Evolutionary conservation across 73 alveolate genomes (phyloP).

Genomic region (Stentor roeselii): DNA sequence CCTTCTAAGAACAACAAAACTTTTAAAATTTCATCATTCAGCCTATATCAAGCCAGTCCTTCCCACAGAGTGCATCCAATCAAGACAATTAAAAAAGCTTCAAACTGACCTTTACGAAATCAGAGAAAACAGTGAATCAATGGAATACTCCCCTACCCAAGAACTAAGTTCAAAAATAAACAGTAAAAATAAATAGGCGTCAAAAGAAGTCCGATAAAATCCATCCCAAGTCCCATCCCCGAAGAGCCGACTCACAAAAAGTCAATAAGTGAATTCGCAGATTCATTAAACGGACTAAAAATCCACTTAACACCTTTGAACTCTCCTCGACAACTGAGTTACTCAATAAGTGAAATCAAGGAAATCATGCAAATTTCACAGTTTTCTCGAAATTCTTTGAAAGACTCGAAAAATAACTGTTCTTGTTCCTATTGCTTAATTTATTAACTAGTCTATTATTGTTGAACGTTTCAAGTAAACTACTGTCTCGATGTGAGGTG

Average conservation of each 20-base stretch:
- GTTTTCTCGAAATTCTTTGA: not conserved
- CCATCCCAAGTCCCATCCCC: not conserved
- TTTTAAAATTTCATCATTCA: not conserved
- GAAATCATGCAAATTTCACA: not conserved
- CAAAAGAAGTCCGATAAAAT: not conserved
- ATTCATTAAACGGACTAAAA: not conserved
- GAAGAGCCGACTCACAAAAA: not conserved
- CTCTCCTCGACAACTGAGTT: not conserved
- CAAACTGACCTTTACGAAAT: not conserved
- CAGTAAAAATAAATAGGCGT: not conserved
- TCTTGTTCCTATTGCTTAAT: not conserved
- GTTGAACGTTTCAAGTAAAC: constrained; percentile 59
- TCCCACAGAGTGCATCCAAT: not conserved
- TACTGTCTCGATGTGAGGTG: constrained; percentile 75
- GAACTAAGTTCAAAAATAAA: not conserved
- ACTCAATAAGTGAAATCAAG: not conserved
- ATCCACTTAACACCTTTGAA: not conserved
- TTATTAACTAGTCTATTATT: constrained; percentile 14
- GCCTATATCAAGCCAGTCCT: not conserved
- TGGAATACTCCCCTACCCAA: not conserved
- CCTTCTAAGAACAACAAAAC: no score
- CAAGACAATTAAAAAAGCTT: no score
- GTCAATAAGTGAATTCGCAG: not conserved
- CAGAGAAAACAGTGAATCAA: not conserved
- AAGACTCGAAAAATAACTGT: not conserved